A percentile compares a stretch with the other conserved stretches of the same genome.
Conservation (phyloP, 2,329 filamentous ascomycete species). For the Phyllachora maydis region DNA sequence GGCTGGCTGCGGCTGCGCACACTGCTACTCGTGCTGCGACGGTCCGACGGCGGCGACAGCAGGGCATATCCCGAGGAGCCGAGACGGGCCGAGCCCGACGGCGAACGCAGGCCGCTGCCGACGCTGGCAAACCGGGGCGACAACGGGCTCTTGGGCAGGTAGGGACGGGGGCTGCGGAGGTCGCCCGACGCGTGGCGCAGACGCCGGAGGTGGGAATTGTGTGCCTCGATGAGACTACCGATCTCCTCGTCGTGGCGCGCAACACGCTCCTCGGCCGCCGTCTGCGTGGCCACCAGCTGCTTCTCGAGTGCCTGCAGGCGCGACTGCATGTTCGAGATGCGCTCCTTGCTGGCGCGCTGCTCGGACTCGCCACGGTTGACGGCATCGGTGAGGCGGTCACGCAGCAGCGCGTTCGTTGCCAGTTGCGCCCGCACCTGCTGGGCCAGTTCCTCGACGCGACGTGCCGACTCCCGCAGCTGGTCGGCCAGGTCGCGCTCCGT, state of each 20-base stretch:
- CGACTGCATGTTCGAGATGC: conserved; percentile 68
- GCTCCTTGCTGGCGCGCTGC: conserved; percentile 57
- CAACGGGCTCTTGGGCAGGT: conserved; percentile 37
- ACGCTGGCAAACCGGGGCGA: conserved; percentile 36
- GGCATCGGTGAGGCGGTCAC: conserved; percentile 56
- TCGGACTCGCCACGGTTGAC: conserved; percentile 69
- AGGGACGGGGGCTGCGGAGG: conserved; percentile 21
- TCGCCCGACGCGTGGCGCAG: conserved; percentile 29
- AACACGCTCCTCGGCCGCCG: conserved; percentile 69
- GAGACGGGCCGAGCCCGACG: conserved; percentile 26
- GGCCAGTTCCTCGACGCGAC: conserved; percentile 61
- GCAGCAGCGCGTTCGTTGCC: conserved; percentile 53
- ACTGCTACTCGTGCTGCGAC: conserved; percentile 9
- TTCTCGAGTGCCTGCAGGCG: conserved; percentile 71
- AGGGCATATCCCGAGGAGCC: conserved; percentile 3
- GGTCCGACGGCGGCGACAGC: conserved; percentile 3
- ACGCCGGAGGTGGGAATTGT: conserved; percentile 58
- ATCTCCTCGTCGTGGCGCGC: conserved; percentile 75
- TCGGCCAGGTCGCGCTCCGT: conserved; percentile 44
- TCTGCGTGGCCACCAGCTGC: conserved; percentile 61
- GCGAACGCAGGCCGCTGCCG: conserved; percentile 21
- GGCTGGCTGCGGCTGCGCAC: conserved; percentile 18
- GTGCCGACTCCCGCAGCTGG: conserved; percentile 53
- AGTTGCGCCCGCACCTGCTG: conserved; percentile 64
- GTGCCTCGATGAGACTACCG: conserved; percentile 50